Conservation (phyloP, 1,284 basidiomycete species). For the Phellopilus nigrolimitatus region DNA sequence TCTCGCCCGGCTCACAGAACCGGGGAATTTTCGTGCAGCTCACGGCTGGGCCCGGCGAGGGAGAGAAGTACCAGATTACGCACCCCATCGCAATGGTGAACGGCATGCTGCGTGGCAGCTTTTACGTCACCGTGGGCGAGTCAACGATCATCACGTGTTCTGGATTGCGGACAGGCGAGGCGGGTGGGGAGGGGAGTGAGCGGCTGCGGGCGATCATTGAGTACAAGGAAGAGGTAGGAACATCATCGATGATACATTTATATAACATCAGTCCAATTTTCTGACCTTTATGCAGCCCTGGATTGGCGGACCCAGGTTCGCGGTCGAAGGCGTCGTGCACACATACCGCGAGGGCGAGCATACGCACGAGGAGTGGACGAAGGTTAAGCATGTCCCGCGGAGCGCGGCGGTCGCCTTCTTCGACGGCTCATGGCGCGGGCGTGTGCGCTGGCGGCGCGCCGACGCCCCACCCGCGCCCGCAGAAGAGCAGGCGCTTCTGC, state of each 20-base stretch:
- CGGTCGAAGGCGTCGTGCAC: constrained; percentile 88
- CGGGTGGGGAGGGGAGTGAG: constrained; percentile 53
- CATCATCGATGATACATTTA: neutral
- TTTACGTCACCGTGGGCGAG: constrained; percentile 86
- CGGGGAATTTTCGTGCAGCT: constrained; percentile 85
- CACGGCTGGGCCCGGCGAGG: constrained; percentile 69
- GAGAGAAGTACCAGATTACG: constrained; percentile 84
- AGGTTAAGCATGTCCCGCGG: constrained; percentile 85
- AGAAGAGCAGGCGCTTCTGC: constrained; percentile 61
- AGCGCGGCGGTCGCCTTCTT: constrained; percentile 76
- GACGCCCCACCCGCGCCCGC: constrained; percentile 27
- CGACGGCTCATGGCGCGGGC: constrained; percentile 86
- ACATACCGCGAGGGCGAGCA: constrained; percentile 60
- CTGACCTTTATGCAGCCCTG: constrained; percentile 79
- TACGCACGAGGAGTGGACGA: constrained; percentile 75
- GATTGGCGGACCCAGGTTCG: constrained; percentile 86
- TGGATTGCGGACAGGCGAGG: constrained; percentile 76
- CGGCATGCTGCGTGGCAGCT: constrained; percentile 83
- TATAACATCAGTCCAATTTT: too few relatives aligned
- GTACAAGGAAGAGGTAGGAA: constrained; percentile 90
- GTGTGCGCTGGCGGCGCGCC: constrained; percentile 74
- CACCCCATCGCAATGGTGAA: constrained; percentile 90
- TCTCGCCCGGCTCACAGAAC: constrained; percentile 80
- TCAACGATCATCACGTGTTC: constrained; percentile 80
- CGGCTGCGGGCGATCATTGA: constrained; percentile 81